Percentiles rank a stretch among this genome's conserved stretches.
Conservation (phyloP, 2,329 filamentous ascomycete genomes). For the Exophiala mesophila region DNA sequence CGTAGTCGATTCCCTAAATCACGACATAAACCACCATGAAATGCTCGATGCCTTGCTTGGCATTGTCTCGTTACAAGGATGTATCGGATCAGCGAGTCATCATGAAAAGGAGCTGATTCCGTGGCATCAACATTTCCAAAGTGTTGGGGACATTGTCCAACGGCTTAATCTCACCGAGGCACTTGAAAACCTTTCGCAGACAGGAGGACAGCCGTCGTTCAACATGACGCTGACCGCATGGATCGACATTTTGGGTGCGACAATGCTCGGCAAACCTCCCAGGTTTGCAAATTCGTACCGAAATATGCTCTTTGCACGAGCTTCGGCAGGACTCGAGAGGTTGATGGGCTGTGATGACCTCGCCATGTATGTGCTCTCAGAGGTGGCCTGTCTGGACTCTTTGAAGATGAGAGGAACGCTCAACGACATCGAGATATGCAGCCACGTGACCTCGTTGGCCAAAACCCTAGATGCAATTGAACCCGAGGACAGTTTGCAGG, state of each 20-base stretch:
- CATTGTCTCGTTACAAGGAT: constrained; percentile 94
- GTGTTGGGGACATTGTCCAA: constrained; percentile 76
- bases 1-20: constrained; percentile 74
- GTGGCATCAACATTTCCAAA: constrained; percentile 96
- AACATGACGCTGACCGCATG: constrained; percentile 92
- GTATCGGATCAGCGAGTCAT: constrained; percentile 78
- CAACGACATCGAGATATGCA: constrained; percentile 79
- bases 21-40: constrained; percentile 76
- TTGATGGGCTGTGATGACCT: constrained; percentile 97
- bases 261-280: constrained; percentile 81
- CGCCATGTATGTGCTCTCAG: constrained; percentile 96
- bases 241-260: constrained; percentile 95
- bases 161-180: constrained; percentile 73
- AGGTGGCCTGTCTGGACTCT: constrained; percentile 92
- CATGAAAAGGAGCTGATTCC: constrained; percentile 79
- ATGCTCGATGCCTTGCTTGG: constrained; percentile 89
- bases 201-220: constrained; percentile 63
- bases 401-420: constrained; percentile 73
- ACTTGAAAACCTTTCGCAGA: constrained; percentile 53
- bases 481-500: constrained; percentile 52
- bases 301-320: constrained; percentile 71
- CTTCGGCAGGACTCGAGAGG: constrained; percentile 72
- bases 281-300: constrained; percentile 93
- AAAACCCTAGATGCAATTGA: constrained; percentile 41
- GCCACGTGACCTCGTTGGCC: constrained; percentile 82